Evolutionary conservation across 2,329 filamentous ascomycete species (phyloP).

Genomic region (Alternaria postmessia): DNA sequence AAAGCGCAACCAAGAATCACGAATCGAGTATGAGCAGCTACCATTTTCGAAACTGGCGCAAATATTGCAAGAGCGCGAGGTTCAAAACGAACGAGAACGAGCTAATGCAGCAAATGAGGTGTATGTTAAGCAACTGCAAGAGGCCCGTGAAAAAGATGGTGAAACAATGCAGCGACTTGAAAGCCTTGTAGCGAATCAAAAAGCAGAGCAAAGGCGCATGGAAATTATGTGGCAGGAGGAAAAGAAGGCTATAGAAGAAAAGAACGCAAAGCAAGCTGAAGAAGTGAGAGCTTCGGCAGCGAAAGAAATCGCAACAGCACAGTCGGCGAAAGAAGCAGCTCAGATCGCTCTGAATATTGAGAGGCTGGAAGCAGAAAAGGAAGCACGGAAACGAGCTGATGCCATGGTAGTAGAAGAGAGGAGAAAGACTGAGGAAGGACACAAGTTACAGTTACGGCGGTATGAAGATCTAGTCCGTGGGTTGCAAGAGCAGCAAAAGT

Average conservation of each 20-base stretch:
- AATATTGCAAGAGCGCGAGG: conserved; percentile 16
- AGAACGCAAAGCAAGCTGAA: background rate
- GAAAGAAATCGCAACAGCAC: background rate
- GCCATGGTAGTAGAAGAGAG: background rate
- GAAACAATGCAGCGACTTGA: conserved; percentile 7
- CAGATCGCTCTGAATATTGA: background rate
- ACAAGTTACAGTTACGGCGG: background rate
- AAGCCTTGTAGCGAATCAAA: background rate
- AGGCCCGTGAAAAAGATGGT: background rate
- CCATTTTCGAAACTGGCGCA: conserved; percentile 16
- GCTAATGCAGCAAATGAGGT: conserved; percentile 6
- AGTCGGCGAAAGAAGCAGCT: background rate
- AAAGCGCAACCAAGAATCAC: background rate
- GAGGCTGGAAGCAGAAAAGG: background rate
- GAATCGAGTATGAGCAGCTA: background rate
- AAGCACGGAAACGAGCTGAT: background rate
- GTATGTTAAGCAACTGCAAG: conserved; percentile 8
- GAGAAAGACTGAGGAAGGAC: background rate
- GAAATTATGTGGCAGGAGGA: background rate
- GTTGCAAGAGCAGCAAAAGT: background rate
- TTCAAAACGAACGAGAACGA: conserved; percentile 5
- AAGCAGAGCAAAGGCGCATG: background rate
- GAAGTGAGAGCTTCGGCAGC: background rate
- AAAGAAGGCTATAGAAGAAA: background rate
- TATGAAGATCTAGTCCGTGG: conserved; percentile 2